These are phyloP conservation scores for Hanseniaspora sp. DNA, from an alignment of 1,139 yeast genomes.

Conservation along the genomic window DNA sequence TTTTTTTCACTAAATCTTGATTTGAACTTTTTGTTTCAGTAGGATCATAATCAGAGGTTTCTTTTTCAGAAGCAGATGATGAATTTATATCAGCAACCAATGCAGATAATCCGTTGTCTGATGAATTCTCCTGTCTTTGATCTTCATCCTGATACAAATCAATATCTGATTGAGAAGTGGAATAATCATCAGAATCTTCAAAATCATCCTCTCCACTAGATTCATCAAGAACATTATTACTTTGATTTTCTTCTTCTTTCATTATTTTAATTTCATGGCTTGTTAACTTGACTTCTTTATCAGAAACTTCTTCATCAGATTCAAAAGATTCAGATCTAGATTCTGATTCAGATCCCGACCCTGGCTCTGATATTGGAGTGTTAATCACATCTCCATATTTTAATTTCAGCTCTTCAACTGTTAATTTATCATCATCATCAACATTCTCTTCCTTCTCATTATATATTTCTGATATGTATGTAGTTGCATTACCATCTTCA, in stretches of 20 bases:
- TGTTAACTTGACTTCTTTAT: constrained; percentile 25
- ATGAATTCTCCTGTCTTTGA: background rate
- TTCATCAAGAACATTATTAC: constrained; percentile 17
- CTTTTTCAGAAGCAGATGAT: background rate
- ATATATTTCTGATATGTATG: too few relatives aligned
- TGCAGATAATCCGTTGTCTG: constrained; percentile 1
- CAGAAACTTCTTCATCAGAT: constrained; percentile 22
- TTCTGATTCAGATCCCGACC: constrained; percentile 15
- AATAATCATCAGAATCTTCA: constrained; percentile 23
- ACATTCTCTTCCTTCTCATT: constrained; percentile 18
- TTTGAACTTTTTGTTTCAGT: background rate
- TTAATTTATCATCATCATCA: constrained; percentile 26
- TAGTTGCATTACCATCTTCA: constrained; percentile 15
- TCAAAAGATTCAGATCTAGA: constrained; percentile 18
- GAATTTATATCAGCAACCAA: background rate
- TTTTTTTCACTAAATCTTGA: background rate
- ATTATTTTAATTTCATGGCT: constrained; percentile 27
- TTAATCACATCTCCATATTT: constrained; percentile 26
- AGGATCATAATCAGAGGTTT: background rate
- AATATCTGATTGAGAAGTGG: background rate
- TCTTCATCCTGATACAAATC: background rate
- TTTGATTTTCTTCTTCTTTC: constrained; percentile 23
- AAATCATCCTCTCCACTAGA: constrained; percentile 10
- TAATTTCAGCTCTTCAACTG: constrained; percentile 23
- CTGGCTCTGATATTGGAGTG: background rate